These are phyloP conservation scores for Hypoxylon sp. DNA, from an alignment of 2,329 filamentous ascomycete species.

Conservation along the genomic window DNA sequence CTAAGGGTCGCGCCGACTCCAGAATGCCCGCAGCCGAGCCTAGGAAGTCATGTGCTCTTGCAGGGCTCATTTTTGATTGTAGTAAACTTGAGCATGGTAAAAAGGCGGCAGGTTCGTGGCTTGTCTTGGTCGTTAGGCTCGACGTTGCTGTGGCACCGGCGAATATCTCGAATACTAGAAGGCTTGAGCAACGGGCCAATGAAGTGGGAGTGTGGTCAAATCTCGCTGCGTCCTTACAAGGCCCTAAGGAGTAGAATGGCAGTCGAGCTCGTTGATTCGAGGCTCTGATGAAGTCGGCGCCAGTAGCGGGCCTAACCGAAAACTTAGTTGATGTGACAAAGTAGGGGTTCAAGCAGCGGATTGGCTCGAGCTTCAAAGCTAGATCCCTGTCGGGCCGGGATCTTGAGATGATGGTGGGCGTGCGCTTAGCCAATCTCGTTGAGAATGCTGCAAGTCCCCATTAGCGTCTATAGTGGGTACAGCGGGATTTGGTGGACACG, in stretches of 20 bases:
- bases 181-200: conserved; percentile 26
- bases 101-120: conserved; percentile 23
- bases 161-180: conserved; percentile 33
- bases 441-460: conserved; percentile 49
- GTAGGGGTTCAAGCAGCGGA: conserved; percentile 38
- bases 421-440: conserved; percentile 49
- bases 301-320: conserved; percentile 45
- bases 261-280: conserved; percentile 44
- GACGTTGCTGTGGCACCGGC: conserved; percentile 41
- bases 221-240: conserved; percentile 22
- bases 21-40: conserved; percentile 30
- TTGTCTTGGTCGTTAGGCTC: conserved; percentile 21
- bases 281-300: conserved; percentile 44
- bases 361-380: conserved; percentile 48
- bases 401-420: conserved; percentile 41
- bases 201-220: conserved; percentile 17
- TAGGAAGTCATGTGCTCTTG: conserved; percentile 7
- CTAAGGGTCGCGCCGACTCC: conserved; percentile 33
- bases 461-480: conserved; percentile 44
- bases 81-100: conserved; percentile 18
- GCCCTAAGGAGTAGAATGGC: conserved; percentile 12
- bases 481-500: conserved; percentile 1
- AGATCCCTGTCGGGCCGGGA: conserved; percentile 41
- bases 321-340: conserved; percentile 51
- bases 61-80: conserved; percentile 14